Base-by-base conservation (phyloP, 169 alveolate species). In the Cryptosporidium bovis region DNA sequence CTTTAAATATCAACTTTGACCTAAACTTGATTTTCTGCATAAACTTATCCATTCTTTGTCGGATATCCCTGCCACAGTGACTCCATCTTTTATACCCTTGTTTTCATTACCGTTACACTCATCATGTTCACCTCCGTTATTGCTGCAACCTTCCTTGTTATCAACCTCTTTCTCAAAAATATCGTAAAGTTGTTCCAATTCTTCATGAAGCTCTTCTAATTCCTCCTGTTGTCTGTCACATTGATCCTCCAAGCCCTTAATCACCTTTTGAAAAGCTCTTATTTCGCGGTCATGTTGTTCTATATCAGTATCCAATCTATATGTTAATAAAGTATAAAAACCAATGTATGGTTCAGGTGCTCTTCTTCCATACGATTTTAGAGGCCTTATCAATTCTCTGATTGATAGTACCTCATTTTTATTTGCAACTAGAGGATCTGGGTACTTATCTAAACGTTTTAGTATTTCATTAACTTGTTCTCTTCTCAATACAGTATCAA, bases 151-250 rank as follows among this genome's bases (percentile, higher is more conserved):
- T 7, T 20, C 16, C 2, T 51, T 36, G 20, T 69, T 27, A n/a
- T 69, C 53, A 55, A 44, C 82, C 18, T 8, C 13, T 0, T 55
- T 71, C 20, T 71, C 84, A 48, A 77, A 33, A 40, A 62, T 58
- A 8, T 77, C 71, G 40, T 77, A 77, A n/a, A 77, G 64, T 36
- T 93, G 93, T 51, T 91, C 96, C 56, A 94, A 82, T 67, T 94
- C 96, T 34, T 92, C 95, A 53, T 97, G 93, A 83, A 96, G 94
- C 36, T 89, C 92, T 36, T 91, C 96, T 90, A 96, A 91, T 92
- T 95, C 96, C 68, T 93, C 94, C 84, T 96, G 98, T 60, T 77
- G 66, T 96, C 95, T n/a, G 94, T 90, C 64, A 95, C 98, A 51
- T 97, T 94, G 36, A 97, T 95, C 93, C 95, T 96, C 87, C 51